These are phyloP conservation scores for Abelmoschus esculentus DNA, from an alignment of 345 rosid genomes.

Conservation along the genomic window DNA sequence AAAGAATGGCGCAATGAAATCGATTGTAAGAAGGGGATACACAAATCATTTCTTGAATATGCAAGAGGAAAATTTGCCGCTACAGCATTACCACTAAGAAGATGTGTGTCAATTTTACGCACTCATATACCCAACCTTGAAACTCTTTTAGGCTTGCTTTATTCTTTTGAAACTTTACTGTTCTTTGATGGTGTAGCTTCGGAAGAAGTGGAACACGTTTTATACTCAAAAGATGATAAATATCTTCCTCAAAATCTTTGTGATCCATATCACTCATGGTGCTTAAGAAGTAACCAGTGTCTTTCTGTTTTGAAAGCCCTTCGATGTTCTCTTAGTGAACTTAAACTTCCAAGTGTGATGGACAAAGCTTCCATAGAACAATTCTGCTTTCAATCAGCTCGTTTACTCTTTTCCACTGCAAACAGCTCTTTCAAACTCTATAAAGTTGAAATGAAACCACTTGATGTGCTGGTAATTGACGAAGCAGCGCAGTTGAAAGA, in stretches of 20 bases:
- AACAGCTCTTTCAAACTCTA: constrained; percentile 30
- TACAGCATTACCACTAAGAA: constrained; percentile 7
- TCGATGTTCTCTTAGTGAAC: constrained; percentile 4
- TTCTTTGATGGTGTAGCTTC: neutral
- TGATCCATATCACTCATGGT: neutral
- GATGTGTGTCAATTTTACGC: constrained; percentile 16
- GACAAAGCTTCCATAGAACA: neutral
- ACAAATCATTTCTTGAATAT: constrained; percentile 23
- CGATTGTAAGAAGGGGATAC: neutral
- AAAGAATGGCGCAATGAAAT: neutral
- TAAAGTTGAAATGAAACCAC: constrained; percentile 14
- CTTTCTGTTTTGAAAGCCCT: constrained; percentile 15
- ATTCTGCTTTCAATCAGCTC: constrained; percentile 33
- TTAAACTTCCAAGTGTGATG: constrained; percentile 19
- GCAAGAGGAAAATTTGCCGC: constrained; percentile 12
- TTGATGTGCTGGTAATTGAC: constrained; percentile 41
- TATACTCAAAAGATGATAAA: neutral
- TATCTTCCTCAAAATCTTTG: neutral
- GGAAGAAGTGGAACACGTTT: constrained; percentile 15
- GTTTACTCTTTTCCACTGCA: constrained; percentile 37
- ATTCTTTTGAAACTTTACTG: constrained; percentile 18
- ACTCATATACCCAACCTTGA: constrained; percentile 24
- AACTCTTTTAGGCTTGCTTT: constrained; percentile 18
- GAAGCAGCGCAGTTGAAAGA: constrained; percentile 64
- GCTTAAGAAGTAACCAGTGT: constrained; percentile 21